A percentile compares a stretch with the other conserved stretches of the same genome.
phyloP scores from a whole-genome alignment of 805 yeast species.

The Nakazawaea siamensis region DNA sequence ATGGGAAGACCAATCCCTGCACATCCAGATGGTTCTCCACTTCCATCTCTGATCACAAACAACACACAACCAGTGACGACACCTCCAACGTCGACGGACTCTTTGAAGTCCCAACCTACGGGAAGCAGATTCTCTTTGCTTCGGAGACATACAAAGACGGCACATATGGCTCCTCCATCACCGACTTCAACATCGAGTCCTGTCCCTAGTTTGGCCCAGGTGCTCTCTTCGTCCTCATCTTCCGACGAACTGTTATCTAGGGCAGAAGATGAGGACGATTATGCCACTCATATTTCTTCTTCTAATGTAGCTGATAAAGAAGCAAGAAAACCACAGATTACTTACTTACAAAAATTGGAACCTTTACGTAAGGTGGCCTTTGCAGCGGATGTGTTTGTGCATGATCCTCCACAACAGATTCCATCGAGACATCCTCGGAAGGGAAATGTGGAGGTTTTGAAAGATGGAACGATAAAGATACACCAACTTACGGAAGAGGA shows the following conservation, averaged over 20 bases:
- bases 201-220: too few relatives aligned
- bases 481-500: slow-evolving; percentile 25
- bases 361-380: slow-evolving; percentile 63
- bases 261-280: slow-evolving; percentile 9
- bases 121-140: background rate
- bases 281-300: slow-evolving; percentile 9
- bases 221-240: background rate
- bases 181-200: too few relatives aligned
- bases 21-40: slow-evolving; percentile 37
- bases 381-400: slow-evolving; percentile 61
- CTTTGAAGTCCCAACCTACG: background rate
- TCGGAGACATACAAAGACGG: background rate
- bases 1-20: slow-evolving; percentile 42
- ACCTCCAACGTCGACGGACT: background rate
- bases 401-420: slow-evolving; percentile 91
- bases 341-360: slow-evolving; percentile 17
- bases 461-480: slow-evolving; percentile 25
- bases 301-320: slow-evolving; percentile 9
- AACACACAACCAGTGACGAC: slow-evolving; percentile 1
- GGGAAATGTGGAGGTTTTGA: slow-evolving; percentile 53
- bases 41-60: slow-evolving; percentile 39
- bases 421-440: slow-evolving; percentile 77
- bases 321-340: slow-evolving; percentile 19
- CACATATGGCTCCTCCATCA: background rate
- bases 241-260: background rate